phyloP scores from a whole-genome alignment of 768 basidiomycete genomes.

The Amanita inopinata region DNA sequence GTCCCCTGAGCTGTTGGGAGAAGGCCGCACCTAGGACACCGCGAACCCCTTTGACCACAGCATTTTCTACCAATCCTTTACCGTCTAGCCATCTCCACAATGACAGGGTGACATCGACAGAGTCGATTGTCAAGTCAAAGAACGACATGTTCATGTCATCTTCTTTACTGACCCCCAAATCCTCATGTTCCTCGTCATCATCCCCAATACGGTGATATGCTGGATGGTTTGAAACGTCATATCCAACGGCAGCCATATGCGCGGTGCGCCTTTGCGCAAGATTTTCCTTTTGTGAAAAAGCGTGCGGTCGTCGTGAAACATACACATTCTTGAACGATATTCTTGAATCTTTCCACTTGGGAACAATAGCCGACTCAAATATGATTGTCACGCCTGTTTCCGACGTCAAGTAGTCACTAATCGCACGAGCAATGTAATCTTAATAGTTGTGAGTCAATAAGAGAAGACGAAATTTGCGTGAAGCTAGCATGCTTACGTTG shows the following conservation, averaged over 20 bases:
- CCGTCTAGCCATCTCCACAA: constrained; percentile 91
- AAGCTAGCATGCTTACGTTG: constrained; percentile 51
- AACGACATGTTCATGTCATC: constrained; percentile 66
- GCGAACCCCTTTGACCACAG: constrained; percentile 87
- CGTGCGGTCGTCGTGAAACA: constrained; percentile 66
- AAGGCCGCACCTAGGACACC: constrained; percentile 73
- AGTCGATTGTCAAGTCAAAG: constrained; percentile 91
- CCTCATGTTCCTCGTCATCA: constrained; percentile 50
- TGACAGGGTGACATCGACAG: constrained; percentile 91
- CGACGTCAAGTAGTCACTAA: constrained; percentile 88
- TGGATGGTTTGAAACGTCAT: constrained; percentile 72
- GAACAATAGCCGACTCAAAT: constrained; percentile 96
- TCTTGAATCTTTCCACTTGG: constrained; percentile 93
- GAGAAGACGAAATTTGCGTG: not conserved
- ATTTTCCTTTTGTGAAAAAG: constrained; percentile 12
- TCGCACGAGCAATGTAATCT: constrained; percentile 79
- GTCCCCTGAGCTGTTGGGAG: not conserved
- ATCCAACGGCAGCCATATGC: constrained; percentile 54
- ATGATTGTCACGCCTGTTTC: constrained; percentile 92
- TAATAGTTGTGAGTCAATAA: constrained; percentile 8
- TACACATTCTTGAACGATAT: constrained; percentile 97
- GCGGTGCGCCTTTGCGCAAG: constrained; percentile 20
- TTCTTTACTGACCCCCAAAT: constrained; percentile 29
- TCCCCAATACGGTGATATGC: constrained; percentile 47
- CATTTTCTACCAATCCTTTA: constrained; percentile 86